Base-by-base conservation (phyloP, 768 basidiomycete species). In the Agrocybe chaxingu region DNA sequence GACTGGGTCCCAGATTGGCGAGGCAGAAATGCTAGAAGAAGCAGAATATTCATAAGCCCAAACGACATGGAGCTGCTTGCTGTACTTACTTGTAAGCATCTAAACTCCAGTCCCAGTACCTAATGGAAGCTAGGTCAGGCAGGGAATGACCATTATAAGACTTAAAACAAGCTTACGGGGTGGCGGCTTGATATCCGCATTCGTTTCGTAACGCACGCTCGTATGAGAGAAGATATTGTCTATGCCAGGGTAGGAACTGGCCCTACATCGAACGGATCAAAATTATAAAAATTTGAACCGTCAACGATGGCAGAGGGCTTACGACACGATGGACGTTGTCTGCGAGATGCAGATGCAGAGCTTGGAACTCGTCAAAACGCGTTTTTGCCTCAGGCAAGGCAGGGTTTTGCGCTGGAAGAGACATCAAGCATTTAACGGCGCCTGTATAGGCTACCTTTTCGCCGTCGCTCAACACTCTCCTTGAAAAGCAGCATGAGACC, bases 301-400 rank as follows among this genome's bases (percentile, higher is more conserved):
- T 24, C n/a, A 8, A 2, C 3, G 13, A 3, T 13, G 33, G 16
- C 5, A 18, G 3, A 50, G 61, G n/a, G 62, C 65, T 50, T 48
- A 70, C 70, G 29, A 70, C 67, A 5, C 61, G 31, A 54, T 74
- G 69, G 0, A 70, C 61, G 2, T 49, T 46, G 8, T 62, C 57
- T 4, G 66, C 53, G 24, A 64, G 40, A 11, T 56, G 42, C 29
- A 71, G 63, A 37, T 72, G 71, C 10, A 64, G 33, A 0, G 64
- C 67, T 48, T 68, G 65, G 42, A 74, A 68, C 40, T 74, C 72
- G 55, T 74, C 70, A 45, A 67, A 72, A 2, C 69, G 66, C 7
- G 67, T 68, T 34, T 57, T 59, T 0, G 54, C 60, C 5, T 46
- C 51, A 5, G 45, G 34, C 9, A 44, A 46, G n/a, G 63, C 51